Percentiles rank a stretch among this genome's conserved stretches.
These are phyloP conservation scores for Globisporangium middletonii DNA, from an alignment of 352 stramenopile species.

Conservation along the genomic window DNA sequence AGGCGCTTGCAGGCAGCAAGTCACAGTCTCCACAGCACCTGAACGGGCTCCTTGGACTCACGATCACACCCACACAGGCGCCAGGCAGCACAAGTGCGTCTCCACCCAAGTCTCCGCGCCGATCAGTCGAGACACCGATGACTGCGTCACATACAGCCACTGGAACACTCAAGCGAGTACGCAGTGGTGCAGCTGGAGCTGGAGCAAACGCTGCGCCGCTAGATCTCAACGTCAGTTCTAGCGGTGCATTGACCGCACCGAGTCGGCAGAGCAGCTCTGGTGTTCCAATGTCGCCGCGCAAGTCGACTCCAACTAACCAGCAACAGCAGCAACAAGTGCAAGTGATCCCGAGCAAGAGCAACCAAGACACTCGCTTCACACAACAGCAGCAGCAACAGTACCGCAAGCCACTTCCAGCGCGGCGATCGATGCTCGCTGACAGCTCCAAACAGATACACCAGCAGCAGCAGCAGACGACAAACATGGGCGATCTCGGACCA, in stretches of 20 bases:
- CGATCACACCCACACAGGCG: constrained; percentile 1
- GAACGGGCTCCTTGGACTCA: constrained; percentile 1
- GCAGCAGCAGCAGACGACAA: neutral
- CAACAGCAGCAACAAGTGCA: neutral
- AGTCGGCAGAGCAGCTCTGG: neutral
- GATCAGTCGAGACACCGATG: neutral
- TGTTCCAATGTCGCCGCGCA: neutral
- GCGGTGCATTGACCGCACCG: neutral
- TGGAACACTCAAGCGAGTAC: neutral
- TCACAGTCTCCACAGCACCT: neutral
- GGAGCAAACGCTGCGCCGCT: neutral
- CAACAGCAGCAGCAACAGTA: neutral
- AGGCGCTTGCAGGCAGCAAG: neutral
- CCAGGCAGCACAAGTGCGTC: neutral
- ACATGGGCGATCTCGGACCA: neutral
- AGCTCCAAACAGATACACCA: constrained; percentile 6
- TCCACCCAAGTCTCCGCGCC: neutral
- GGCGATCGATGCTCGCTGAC: constrained; percentile 4
- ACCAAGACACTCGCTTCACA: neutral
- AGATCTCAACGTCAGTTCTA: neutral
- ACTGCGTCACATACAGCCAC: neutral
- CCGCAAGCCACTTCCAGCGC: neutral
- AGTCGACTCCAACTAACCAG: neutral
- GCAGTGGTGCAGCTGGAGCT: neutral
- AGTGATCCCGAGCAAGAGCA: neutral